These are phyloP conservation scores for Phytophthora tubulina DNA, from an alignment of 352 stramenopile species.

Conservation along the genomic window DNA sequence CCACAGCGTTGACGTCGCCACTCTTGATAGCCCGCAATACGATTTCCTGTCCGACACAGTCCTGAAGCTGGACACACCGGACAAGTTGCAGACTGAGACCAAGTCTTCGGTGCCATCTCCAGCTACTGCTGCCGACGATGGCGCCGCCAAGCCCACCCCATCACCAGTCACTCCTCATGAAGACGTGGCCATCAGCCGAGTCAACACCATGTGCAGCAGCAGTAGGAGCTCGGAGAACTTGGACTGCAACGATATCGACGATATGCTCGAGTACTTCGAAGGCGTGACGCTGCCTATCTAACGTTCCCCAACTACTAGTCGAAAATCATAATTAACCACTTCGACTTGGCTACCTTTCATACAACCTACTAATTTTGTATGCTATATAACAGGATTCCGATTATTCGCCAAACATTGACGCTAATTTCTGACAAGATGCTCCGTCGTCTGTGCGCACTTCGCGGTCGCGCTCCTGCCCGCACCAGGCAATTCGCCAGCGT, in stretches of 20 bases:
- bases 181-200: constrained; percentile 9
- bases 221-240: constrained; percentile 47
- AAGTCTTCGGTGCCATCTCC: constrained; percentile 11
- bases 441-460: constrained; percentile 10
- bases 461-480: constrained; percentile 3
- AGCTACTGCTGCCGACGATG: constrained; percentile 5
- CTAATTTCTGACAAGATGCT: constrained; percentile 21
- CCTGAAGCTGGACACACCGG: constrained; percentile 26
- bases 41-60: constrained; percentile 33
- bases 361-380: constrained; percentile 9
- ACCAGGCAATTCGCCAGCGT: constrained; percentile 24
- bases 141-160: neutral
- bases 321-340: constrained; percentile 4
- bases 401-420: constrained; percentile 12
- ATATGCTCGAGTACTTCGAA: constrained; percentile 84
- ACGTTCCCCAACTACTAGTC: constrained; percentile 10
- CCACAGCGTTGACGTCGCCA: constrained; percentile 5
- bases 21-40: constrained; percentile 21
- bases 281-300: constrained; percentile 69
- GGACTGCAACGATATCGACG: constrained; percentile 65
- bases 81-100: constrained; percentile 16
- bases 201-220: constrained; percentile 37
- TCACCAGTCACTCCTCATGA: constrained; percentile 2
- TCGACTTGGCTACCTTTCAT: constrained; percentile 18
- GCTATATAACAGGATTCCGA: constrained; percentile 5